A percentile compares a stretch with the other conserved stretches of the same genome.
phyloP scores from a whole-genome alignment of 176 grass and related monocot species.

The Eleusine indica region DNA sequence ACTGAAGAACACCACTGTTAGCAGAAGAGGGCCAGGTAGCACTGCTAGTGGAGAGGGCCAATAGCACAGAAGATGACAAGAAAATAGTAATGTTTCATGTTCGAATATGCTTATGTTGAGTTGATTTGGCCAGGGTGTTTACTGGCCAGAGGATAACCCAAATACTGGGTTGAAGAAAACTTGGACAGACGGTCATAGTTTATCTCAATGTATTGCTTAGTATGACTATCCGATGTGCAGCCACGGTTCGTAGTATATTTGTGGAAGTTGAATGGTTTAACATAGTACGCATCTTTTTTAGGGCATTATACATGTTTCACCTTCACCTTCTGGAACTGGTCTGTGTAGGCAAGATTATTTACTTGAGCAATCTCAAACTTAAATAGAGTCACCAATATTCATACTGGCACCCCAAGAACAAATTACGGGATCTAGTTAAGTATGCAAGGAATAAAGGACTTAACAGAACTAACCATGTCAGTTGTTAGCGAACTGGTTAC shows the following conservation, averaged over 20 bases:
- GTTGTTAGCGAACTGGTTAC: not conserved
- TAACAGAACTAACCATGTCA: no score
- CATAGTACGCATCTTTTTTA: not conserved
- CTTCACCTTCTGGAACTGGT: not conserved
- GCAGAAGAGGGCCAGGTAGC: slow-evolving; percentile 80
- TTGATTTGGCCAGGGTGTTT: slow-evolving; percentile 8
- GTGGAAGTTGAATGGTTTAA: not conserved
- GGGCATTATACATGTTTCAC: not conserved
- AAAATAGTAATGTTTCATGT: slow-evolving; percentile 15
- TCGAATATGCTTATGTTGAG: not conserved
- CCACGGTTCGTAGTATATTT: not conserved
- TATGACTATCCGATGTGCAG: not conserved
- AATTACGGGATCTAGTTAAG: not conserved
- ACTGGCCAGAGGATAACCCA: slow-evolving; percentile 5
- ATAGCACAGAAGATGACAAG: slow-evolving; percentile 38
- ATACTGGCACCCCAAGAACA: not conserved
- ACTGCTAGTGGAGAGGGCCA: slow-evolving; percentile 68
- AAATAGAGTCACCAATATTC: not conserved
- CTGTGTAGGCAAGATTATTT: no score
- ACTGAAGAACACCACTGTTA: slow-evolving; percentile 91
- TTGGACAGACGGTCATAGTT: slow-evolving; percentile 4
- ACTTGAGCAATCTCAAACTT: no score
- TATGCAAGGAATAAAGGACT: no score
- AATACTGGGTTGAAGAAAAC: slow-evolving; percentile 1
- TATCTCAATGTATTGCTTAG: not conserved